Evolutionary conservation across 352 stramenopile species (phyloP), one percentile per base, ranked within the genome.

Genomic region (Phytophthora palmivora): DNA sequence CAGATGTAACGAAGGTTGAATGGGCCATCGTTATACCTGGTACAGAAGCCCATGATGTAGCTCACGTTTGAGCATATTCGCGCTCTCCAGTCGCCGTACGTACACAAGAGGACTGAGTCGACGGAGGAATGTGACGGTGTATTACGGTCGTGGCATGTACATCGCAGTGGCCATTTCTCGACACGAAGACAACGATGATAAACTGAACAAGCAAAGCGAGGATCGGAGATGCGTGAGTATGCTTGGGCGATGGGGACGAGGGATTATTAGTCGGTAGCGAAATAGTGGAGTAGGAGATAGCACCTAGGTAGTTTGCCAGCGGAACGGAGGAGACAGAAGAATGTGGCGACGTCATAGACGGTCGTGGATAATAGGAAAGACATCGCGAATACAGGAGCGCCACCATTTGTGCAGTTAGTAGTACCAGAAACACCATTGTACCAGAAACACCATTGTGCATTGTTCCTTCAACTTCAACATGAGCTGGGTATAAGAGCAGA

Each of bases 221-320:
- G 43, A 72, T 57, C 47, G 34, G 52, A 60, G 51, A 61, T 10
- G 45, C 33, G 52, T 39, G 53, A 55, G 47, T 51, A 39, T 58
- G 45, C 38, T 70, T 58, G 38, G 22, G 34, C 22, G 41, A 24
- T 43, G 32, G 56, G 48, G 49, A 50, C 24, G 53, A 56, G 43
- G 43, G 49, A 59, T 58, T 62, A 63, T 58, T 72, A 75, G 70
- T 68, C 52, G 60, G 55, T 74, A 78, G 67, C 63, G 53, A 67
- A 67, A 74, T 77, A 77, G 69, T 74, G 49, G 55, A 63, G 47
- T 68, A 72, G 67, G 39, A 66, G 47, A 62, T 74, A 77, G 68
- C 52, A 67, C 56, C 44, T 70, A 72, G 55, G 66, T 70, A 70
- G 62, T 70, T 72, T 65, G 55, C 54, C 67, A 60, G 38, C 33